Conservation (phyloP, 2,329 filamentous ascomycete genomes). For the Incumbomyces lentus region DNA sequence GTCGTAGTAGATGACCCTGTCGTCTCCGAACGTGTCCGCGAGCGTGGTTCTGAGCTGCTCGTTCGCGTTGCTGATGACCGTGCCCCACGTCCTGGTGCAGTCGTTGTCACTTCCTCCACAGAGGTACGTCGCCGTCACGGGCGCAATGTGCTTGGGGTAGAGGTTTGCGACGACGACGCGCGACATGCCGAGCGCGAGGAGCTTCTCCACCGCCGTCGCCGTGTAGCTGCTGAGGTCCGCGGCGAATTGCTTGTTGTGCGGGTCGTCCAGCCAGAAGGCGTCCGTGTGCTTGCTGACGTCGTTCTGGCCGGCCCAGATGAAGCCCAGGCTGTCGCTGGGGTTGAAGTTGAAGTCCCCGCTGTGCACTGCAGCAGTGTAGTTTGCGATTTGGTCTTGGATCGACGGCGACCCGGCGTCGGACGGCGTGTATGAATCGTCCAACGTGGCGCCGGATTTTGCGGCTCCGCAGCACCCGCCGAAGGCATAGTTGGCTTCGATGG, state of each 20-base stretch:
- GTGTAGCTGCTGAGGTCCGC: neutral
- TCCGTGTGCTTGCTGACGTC: slow-evolving; percentile 2
- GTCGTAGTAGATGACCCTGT: slow-evolving; percentile 5
- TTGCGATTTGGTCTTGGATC: slow-evolving; percentile 29
- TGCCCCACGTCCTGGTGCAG: slow-evolving; percentile 3
- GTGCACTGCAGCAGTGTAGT: slow-evolving; percentile 35
- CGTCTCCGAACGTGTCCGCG: neutral
- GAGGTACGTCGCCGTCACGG: slow-evolving; percentile 2
- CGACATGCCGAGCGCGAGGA: neutral
- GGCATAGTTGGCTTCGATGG: slow-evolving; percentile 12
- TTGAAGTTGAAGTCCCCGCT: slow-evolving; percentile 35
- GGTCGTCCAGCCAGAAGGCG: neutral
- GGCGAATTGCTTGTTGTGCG: slow-evolving; percentile 1
- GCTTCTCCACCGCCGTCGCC: neutral
- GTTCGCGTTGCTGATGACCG: slow-evolving; percentile 1
- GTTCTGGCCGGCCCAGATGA: slow-evolving; percentile 1
- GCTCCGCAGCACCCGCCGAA: slow-evolving; percentile 24
- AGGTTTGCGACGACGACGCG: slow-evolving; percentile 3
- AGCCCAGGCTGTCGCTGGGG: neutral
- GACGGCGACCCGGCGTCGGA: neutral
- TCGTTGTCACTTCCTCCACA: neutral
- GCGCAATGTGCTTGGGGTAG: slow-evolving; percentile 6
- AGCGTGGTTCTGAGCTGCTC: neutral
- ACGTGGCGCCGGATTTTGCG: slow-evolving; percentile 18
- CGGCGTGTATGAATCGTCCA: slow-evolving; percentile 21